Base-by-base conservation (phyloP, 768 basidiomycete species). In the Lentinula raphanica region DNA sequence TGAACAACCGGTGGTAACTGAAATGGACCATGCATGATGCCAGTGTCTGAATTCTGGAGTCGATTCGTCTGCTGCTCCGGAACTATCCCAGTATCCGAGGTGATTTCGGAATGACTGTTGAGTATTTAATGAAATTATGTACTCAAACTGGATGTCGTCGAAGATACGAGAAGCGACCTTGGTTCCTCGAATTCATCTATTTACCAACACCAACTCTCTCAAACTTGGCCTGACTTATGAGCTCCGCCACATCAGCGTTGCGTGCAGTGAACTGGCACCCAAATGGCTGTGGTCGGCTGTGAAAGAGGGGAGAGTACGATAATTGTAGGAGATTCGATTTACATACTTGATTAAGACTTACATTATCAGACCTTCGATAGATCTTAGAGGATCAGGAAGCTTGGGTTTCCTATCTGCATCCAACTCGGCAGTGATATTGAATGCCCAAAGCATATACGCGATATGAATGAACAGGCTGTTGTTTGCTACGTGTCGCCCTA, bases 401-500 rank as follows among this genome's bases (percentile, higher is more conserved):
- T 9, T 5, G 25, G 21, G 17, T 15, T 54, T 38, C 15, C 36
- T 23, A 54, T 54, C 5, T 5, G 17, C 17, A 27, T 44, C 56
- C 25, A 21, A 29, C 23, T 29, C 17, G 5, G 44, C 35, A 31
- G 15, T 11, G 23, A 58, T 46, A 19, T 46, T 36, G 5, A 58
- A 46, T 48, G 56, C 44, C 70, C 70, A 70, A 17, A 72, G 62
- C n/a, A 66, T 49, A 38, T 56, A 51, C 25, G 71, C 72, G 27
- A 69, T 63, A 42, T 65, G 58, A 50, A 72, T 68, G 49, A 71
- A 72, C 48, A 71, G 21, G 32, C 67, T 62, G 12, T 66, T 54
- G 51, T 69, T 69, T 12, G 70, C 72, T 15, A 71, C 58, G 54
- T 71, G 62, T 31, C 62, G 55, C 19, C 71, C 71, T 12, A 64